Evolutionary conservation across 345 rosid genomes (phyloP), one percentile per base, ranked within the genome.

Genomic region (Aquilaria malaccensis): DNA sequence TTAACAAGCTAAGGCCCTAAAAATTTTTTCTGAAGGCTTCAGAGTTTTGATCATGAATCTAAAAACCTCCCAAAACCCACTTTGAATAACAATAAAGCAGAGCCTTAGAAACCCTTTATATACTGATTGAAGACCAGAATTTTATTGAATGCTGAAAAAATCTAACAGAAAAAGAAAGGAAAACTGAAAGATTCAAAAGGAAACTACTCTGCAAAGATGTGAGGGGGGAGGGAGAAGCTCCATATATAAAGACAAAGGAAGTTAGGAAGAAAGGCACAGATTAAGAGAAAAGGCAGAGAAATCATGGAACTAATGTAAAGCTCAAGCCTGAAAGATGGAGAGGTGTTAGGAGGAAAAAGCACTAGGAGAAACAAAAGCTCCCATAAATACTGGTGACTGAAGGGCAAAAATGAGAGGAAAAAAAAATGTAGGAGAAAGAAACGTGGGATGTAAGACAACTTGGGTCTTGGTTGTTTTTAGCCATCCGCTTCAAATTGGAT

Each of bases 371-470:
- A 72, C 71, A 64, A 61, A 65, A 55, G 60, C 59, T 66, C 60
- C 77, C 69, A 37, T 59, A 74, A 80, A 64, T 73, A 77, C 72
- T 58, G 62, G 67, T 59, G 68, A 65, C 64, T 70, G 72, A 57
- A 56, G 77, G 43, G 43, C 43, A 37, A 9, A 37, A 37, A 37
- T 4, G 43, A 37, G 43, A 37, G 43, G 43, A 37, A 37, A 37
- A 37, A 5, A 5, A 37, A 37, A 37, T 4, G 7, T 37, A 37
- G 7, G 43, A 69, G 65, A 63, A 55, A 77, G 89, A 81, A 80
- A 81, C 94, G 89, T 86, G 82, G 73, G 29, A 61, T 63, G 70
- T 74, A 69, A 84, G 82, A 83, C 79, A 80, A 76, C 81, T 77
- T 49, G 67, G 74, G 61, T 56, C 70, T 80, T 69, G 69, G 71